These are phyloP conservation scores for Populus pruinosa DNA, from an alignment of 345 rosid genomes.

Conservation along the genomic window DNA sequence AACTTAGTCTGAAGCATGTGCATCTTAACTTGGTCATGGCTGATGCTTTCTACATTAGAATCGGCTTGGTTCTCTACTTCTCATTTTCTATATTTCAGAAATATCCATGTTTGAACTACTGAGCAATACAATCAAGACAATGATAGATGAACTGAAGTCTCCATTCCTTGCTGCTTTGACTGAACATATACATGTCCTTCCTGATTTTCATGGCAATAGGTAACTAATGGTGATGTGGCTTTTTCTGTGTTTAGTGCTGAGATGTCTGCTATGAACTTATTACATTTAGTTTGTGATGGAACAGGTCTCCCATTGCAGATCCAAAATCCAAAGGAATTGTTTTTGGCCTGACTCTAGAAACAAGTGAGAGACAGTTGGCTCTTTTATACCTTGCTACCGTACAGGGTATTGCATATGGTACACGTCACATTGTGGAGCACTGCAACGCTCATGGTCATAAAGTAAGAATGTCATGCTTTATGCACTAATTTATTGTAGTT, in stretches of 20 bases:
- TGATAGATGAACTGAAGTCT: slow-evolving; percentile 45
- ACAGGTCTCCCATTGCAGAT: slow-evolving; percentile 91
- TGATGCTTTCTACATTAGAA: neutral
- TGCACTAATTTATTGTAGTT: neutral
- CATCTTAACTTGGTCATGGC: neutral
- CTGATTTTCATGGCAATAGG: slow-evolving; percentile 96
- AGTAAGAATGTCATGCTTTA: slow-evolving; percentile 36
- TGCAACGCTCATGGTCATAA: slow-evolving; percentile 89
- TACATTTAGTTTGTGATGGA: slow-evolving; percentile 17
- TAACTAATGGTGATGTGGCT: slow-evolving; percentile 14
- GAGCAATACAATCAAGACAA: slow-evolving; percentile 56
- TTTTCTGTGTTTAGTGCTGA: slow-evolving; percentile 1
- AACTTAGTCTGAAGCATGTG: neutral
- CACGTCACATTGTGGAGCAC: slow-evolving; percentile 89
- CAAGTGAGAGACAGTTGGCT: slow-evolving; percentile 83
- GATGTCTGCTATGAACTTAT: slow-evolving; percentile 5
- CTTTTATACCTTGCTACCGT: slow-evolving; percentile 73
- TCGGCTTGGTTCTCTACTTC: neutral
- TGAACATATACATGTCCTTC: slow-evolving; percentile 71
- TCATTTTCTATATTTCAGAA: slow-evolving; percentile 42
- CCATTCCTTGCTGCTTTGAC: slow-evolving; percentile 89
- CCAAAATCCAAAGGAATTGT: slow-evolving; percentile 82
- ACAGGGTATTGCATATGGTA: slow-evolving; percentile 89
- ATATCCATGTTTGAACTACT: slow-evolving; percentile 71
- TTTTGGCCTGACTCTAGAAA: slow-evolving; percentile 77